Evolutionary conservation across 441 rosid genomes (phyloP), one percentile per base, ranked within the genome.

Genomic region (Lepidium campestre): DNA sequence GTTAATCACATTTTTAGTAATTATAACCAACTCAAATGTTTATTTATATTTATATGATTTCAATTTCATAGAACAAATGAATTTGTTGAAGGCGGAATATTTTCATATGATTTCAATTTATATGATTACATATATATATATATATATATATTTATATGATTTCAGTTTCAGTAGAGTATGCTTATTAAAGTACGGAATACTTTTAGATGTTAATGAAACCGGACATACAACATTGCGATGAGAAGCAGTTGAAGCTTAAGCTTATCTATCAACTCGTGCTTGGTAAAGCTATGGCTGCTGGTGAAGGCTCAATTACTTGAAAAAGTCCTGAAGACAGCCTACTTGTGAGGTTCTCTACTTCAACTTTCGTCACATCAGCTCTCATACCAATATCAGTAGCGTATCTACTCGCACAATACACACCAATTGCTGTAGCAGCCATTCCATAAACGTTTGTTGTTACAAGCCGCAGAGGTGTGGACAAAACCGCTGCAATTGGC

Each of bases 301-400:
- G 46, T 58, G 72, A 81, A 36, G 86, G 83, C 32, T 85, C 94
- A 36, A 75, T 52, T 23, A 84, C 90, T 75, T 64, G 87, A 3
- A 93, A 78, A 62, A 81, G 48, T 17, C 96, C 98, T 3, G 76
- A 55, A 4, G 88, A 83, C 5, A 85, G 75, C 77, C 88, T 79
- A 34, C 75, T 77, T 0, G 94, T 90, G 32, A 93, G 80, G 32
- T 93, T 96, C 74, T 93, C 97, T 59, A 77, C 93, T 0, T 82
- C 73, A 4, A 93, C 81, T 81, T 88, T 90, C 42, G 80, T 78
- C 10, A 84, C 95, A 17, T 88, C 93, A 61, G 68, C 90, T 76
- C 97, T 85, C 85, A 79, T 75, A 58, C 96, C 98, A 2, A 93
- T 82, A 75, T 93, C 98, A 52, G 91, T 81, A 12, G 97, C 95